Conservation (phyloP, 2,329 filamentous ascomycete species). For the Colletotrichum somersetense region DNA sequence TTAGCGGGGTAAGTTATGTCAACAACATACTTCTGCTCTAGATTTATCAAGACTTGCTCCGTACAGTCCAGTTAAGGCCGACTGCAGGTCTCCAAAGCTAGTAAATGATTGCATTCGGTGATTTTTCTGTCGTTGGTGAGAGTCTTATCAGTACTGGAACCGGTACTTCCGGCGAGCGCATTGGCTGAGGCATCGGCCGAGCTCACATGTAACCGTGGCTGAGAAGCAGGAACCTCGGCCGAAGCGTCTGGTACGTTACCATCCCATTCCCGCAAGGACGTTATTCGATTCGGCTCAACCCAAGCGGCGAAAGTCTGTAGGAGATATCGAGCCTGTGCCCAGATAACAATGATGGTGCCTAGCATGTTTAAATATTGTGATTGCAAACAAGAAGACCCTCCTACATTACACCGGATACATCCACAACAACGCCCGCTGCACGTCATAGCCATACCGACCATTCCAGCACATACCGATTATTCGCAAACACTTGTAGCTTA, state of each 20-base stretch:
- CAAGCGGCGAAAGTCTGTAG: background rate
- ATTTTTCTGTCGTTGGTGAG: background rate
- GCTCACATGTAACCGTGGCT: background rate
- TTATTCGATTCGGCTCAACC: background rate
- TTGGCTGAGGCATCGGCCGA: background rate
- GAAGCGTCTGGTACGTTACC: background rate
- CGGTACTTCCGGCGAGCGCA: background rate
- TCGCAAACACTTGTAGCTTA: background rate
- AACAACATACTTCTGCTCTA: background rate
- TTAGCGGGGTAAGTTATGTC: background rate
- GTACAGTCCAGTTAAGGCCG: background rate
- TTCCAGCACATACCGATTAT: background rate
- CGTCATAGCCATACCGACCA: background rate
- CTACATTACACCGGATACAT: background rate
- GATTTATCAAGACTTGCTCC: background rate
- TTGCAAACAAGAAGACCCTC: background rate
- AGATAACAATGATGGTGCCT: background rate
- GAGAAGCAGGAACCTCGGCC: background rate
- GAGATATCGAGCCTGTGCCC: background rate
- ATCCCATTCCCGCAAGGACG: background rate
- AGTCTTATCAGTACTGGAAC: background rate
- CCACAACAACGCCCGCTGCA: background rate
- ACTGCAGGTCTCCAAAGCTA: background rate
- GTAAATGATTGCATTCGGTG: background rate
- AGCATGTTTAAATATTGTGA: background rate